A percentile compares a stretch with the other conserved stretches of the same genome.
phyloP scores from a whole-genome alignment of 2,329 filamentous ascomycete species.

The Neopestalotiopsis sp. region DNA sequence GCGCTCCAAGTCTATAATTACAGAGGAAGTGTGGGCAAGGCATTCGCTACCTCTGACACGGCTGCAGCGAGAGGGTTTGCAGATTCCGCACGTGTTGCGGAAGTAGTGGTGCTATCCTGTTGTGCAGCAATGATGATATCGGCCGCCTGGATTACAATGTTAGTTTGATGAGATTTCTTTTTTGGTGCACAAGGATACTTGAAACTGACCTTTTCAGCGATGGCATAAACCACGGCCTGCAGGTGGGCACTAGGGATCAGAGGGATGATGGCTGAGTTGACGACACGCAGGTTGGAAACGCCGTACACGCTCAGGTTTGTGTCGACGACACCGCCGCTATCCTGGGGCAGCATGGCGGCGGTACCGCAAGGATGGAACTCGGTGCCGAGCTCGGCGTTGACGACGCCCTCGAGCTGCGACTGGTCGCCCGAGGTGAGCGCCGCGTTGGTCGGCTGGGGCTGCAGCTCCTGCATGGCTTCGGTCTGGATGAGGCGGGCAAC shows the following conservation, averaged over 20 bases:
- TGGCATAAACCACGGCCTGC: conserved; percentile 21
- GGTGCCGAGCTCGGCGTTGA: conserved; percentile 29
- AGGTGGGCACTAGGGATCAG: conserved; percentile 18
- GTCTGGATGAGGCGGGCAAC: conserved; percentile 16
- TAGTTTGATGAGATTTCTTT: background rate
- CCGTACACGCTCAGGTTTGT: conserved; percentile 29
- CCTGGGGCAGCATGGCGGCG: conserved; percentile 45
- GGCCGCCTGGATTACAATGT: background rate
- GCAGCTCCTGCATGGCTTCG: conserved; percentile 6
- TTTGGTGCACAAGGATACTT: no score
- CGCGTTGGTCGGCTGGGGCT: conserved; percentile 1
- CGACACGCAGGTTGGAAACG: conserved; percentile 22
- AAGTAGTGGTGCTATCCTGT: background rate
- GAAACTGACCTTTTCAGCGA: conserved; percentile 25
- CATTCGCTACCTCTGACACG: background rate
- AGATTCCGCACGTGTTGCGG: background rate
- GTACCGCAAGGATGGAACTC: conserved; percentile 32
- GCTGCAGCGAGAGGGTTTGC: background rate
- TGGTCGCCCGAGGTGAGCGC: conserved; percentile 21
- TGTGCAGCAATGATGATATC: conserved; percentile 10
- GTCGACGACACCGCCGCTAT: conserved; percentile 51
- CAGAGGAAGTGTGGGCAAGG: background rate
- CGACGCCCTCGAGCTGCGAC: conserved; percentile 31
- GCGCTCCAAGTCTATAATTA: background rate
- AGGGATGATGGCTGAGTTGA: conserved; percentile 23